These are phyloP conservation scores for Lumnitzera racemosa DNA, from an alignment of 345 rosid genomes.

Conservation along the genomic window DNA sequence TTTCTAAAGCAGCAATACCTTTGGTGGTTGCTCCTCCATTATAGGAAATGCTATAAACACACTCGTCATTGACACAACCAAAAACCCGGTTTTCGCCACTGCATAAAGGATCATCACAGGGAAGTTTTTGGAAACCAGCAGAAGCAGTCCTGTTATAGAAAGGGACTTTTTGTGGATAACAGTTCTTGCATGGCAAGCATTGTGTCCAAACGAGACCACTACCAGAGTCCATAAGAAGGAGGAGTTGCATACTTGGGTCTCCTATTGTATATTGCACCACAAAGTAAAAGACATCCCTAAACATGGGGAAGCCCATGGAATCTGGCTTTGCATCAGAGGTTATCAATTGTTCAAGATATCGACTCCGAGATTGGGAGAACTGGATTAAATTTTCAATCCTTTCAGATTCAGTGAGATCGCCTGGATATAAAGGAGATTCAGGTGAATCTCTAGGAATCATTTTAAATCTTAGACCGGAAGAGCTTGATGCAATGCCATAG, in stretches of 20 bases:
- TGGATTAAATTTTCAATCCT: slow-evolving; percentile 2
- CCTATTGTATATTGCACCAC: slow-evolving; percentile 5
- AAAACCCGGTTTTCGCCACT: background rate
- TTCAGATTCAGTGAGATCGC: slow-evolving; percentile 14
- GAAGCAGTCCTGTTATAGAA: slow-evolving; percentile 8
- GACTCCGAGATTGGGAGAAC: background rate
- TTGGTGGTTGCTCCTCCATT: slow-evolving; percentile 1
- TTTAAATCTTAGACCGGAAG: slow-evolving; percentile 11
- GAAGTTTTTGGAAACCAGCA: slow-evolving; percentile 3
- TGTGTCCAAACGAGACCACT: slow-evolving; percentile 18
- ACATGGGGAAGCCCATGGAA: background rate
- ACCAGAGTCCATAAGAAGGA: slow-evolving; percentile 11
- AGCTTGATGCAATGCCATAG: background rate
- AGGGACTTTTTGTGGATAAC: slow-evolving; percentile 7
- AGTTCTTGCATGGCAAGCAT: slow-evolving; percentile 18
- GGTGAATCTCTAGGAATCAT: slow-evolving; percentile 18
- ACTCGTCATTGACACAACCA: slow-evolving; percentile 6
- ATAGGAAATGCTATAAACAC: slow-evolving; percentile 5
- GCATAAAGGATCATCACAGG: slow-evolving; percentile 15
- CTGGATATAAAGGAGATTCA: slow-evolving; percentile 18
- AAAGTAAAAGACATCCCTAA: background rate
- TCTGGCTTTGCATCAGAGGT: background rate
- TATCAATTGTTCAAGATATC: background rate
- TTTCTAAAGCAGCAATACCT: slow-evolving; percentile 16
- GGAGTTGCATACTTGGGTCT: background rate